Percentiles rank a stretch among this genome's conserved stretches.
phyloP scores from a whole-genome alignment of 179 eudicot genomes.

The Spergularia azorica region DNA sequence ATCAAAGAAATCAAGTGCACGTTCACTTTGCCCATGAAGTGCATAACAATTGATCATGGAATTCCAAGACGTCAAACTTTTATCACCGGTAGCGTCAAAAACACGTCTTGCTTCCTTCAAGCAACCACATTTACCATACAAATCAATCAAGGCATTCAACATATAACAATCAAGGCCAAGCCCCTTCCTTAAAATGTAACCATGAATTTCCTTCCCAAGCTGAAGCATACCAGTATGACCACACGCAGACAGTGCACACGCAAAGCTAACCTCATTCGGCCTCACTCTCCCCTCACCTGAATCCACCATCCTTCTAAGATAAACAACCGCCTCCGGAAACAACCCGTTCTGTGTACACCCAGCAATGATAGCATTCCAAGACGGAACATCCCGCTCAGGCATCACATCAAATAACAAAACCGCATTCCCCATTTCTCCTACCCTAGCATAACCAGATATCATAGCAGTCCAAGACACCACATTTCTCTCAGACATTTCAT shows the following conservation, averaged over 20 bases:
- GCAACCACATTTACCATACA: conserved; percentile 75
- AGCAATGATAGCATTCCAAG: conserved; percentile 68
- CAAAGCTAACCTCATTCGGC: conserved; percentile 59
- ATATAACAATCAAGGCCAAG: conserved; percentile 41
- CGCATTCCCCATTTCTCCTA: conserved; percentile 62
- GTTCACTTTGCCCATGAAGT: conserved; percentile 52
- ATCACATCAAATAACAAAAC: conserved; percentile 56
- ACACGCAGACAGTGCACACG: conserved; percentile 61
- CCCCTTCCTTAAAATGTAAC: conserved; percentile 43
- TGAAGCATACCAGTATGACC: conserved; percentile 65
- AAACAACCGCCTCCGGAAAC: conserved; percentile 55
- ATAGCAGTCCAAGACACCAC: conserved; percentile 71
- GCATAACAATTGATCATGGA: conserved; percentile 70
- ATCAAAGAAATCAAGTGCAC: conserved; percentile 52
- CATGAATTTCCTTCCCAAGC: conserved; percentile 63
- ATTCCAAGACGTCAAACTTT: conserved; percentile 60
- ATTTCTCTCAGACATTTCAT: conserved; percentile 72
- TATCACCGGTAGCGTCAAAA: conserved; percentile 36
- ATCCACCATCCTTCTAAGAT: conserved; percentile 52
- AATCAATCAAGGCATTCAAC: conserved; percentile 54
- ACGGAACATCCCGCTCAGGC: conserved; percentile 67
- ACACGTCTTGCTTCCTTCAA: conserved; percentile 49
- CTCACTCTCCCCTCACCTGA: conserved; percentile 16
- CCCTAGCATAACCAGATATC: conserved; percentile 55
- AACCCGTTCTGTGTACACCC: conserved; percentile 71